Base-by-base conservation (phyloP, 176 grass and related monocot species). In the Rhipidocladum racemiflorum region DNA sequence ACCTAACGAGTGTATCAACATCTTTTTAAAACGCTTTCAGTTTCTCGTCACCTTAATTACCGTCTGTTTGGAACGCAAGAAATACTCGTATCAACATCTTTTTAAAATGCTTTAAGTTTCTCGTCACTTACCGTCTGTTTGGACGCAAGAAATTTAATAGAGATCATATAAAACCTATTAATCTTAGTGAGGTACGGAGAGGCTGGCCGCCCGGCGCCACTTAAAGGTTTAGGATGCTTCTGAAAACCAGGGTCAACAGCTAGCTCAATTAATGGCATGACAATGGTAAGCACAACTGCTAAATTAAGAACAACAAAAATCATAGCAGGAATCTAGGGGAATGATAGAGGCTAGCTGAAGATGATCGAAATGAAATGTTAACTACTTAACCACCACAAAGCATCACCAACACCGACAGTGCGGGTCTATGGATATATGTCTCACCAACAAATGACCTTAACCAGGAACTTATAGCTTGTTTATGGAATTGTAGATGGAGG, bases 281-380 rank as follows among this genome's bases (percentile, higher is more conserved):
- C 21, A 9, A 25, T 27, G 56, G 61, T 59, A 38, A 76, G 24
- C 69, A 34, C 83, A 30, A 24, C 25, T 18, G 39, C 30, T 23
- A 59, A 74, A n/a, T n/a, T n/a, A n/a, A 61, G 6, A 46, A 48
- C 27, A 45, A 4, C 29, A 80, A 46, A 67, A 50, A 17, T 34
- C 32, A 34, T 85, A 77, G 83, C 35, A 70, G 77, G 88, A 89
- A 89, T 85, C 65, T 85, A 82, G 72, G 35, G 16, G 38, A 70
- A 85, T 82, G 43, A 80, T 80, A 20, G 45, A 39, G 60, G 24
- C 68, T 35, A 60, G 24, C 68, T 35, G 7, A 25, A 68, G 25
- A 86, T 29, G 34, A 38, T 49, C 45, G 60, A 32, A 79, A 32
- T 16, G 32, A 36, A 81, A 56, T 44, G 43, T 38, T 61, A 78